A percentile compares a stretch with the other conserved stretches of the same genome.
These are phyloP conservation scores for Ceratocystis cubensis DNA, from an alignment of 2,329 filamentous ascomycete species.

Conservation along the genomic window DNA sequence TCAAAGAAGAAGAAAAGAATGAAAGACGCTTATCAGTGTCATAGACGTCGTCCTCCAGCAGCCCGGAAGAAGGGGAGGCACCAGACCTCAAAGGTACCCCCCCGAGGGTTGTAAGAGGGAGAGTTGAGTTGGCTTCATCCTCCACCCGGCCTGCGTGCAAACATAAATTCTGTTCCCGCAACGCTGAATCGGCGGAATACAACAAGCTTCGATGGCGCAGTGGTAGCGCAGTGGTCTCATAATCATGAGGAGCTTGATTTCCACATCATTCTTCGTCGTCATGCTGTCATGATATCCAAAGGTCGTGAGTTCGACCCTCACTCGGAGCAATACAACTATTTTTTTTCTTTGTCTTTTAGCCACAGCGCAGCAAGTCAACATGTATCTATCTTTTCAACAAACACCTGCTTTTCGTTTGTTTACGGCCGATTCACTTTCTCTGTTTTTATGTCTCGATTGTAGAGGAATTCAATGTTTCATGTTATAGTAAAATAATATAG, in stretches of 20 bases:
- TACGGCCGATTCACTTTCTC: neutral
- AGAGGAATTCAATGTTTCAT: neutral
- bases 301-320: conserved; percentile 23
- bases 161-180: neutral
- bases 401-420: neutral
- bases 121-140: no score
- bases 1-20: no score
- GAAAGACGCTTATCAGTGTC: no score
- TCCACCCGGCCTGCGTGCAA: neutral
- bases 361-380: no score
- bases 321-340: conserved; percentile 17
- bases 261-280: neutral
- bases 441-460: neutral
- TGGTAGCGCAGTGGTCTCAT: conserved; percentile 22
- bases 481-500: neutral
- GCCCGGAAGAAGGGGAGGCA: no score
- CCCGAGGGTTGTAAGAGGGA: no score
- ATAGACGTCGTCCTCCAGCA: no score
- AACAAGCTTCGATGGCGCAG: conserved; percentile 22
- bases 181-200: neutral
- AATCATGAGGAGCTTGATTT: conserved; percentile 21
- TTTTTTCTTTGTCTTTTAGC: neutral
- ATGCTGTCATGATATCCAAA: conserved; percentile 20
- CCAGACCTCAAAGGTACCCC: no score
- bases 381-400: neutral